phyloP scores from a whole-genome alignment of 1,284 basidiomycete species.

The Ceratobasidium sp. region DNA sequence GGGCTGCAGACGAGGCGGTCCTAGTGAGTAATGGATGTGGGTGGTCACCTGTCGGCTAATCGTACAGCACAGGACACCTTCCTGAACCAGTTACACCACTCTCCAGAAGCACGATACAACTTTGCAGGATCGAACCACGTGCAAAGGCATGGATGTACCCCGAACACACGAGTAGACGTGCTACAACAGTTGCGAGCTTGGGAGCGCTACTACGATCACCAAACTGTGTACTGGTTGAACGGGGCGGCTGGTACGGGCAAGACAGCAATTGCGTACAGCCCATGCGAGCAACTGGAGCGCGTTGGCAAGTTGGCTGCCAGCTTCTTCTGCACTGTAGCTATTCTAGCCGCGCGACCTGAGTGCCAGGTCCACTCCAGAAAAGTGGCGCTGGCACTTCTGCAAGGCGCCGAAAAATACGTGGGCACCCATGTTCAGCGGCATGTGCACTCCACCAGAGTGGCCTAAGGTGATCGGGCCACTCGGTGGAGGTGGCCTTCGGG shows the following conservation, averaged over 20 bases:
- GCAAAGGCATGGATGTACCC: neutral
- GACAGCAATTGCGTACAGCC: slow-evolving; percentile 14
- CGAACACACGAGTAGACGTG: neutral
- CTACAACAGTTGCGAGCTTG: neutral
- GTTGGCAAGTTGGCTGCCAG: neutral
- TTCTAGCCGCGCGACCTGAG: too few relatives aligned
- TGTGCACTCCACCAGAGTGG: too few relatives aligned
- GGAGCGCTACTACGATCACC: neutral
- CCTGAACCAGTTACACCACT: neutral
- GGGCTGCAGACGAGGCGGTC: neutral
- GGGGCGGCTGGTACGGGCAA: neutral
- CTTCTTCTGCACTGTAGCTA: slow-evolving; percentile 9
- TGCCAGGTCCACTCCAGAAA: too few relatives aligned
- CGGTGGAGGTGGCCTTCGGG: too few relatives aligned
- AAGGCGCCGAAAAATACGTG: too few relatives aligned
- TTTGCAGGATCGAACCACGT: neutral
- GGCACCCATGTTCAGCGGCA: too few relatives aligned
- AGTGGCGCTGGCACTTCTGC: too few relatives aligned
- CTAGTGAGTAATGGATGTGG: neutral
- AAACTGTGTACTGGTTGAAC: slow-evolving; percentile 1
- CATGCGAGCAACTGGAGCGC: neutral
- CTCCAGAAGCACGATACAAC: neutral
- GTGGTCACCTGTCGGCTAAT: neutral
- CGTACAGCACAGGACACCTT: neutral
- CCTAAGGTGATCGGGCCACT: too few relatives aligned